These are phyloP conservation scores for Pseudogymnoascus sp. DNA, from an alignment of 2,329 filamentous ascomycete genomes.

Conservation along the genomic window DNA sequence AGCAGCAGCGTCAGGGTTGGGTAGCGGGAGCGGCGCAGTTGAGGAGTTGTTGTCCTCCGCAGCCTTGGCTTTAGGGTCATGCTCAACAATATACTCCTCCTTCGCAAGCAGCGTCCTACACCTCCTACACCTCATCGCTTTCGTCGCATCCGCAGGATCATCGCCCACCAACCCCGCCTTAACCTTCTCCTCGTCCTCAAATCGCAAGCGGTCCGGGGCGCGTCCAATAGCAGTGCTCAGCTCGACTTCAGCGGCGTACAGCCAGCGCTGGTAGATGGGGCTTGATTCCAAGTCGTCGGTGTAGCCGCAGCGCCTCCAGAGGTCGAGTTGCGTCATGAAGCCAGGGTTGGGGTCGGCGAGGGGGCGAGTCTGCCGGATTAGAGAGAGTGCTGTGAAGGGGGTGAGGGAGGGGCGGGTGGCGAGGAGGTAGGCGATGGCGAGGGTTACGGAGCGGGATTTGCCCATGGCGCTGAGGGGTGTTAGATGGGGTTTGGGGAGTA, in stretches of 20 bases:
- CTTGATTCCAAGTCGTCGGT: conserved; percentile 61
- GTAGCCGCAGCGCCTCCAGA: conserved; percentile 84
- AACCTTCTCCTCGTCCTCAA: conserved; percentile 62
- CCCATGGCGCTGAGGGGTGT: conserved; percentile 71
- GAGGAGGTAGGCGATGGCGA: conserved; percentile 79
- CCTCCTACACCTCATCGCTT: conserved; percentile 78
- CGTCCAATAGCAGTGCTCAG: conserved; percentile 65
- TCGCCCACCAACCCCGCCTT: conserved; percentile 15
- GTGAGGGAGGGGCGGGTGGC: conserved; percentile 49
- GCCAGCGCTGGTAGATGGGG: conserved; percentile 73
- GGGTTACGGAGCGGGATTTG: conserved; percentile 83
- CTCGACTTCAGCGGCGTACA: conserved; percentile 59
- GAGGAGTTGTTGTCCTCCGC: conserved; percentile 20
- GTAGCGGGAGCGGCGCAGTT: conserved; percentile 11
- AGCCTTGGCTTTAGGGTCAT: conserved; percentile 33
- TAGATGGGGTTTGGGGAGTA: conserved; percentile 10
- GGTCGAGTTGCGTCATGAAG: conserved; percentile 80
- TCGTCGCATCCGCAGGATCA: conserved; percentile 16
- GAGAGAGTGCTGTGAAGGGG: conserved; percentile 52
- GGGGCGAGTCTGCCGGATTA: conserved; percentile 63
- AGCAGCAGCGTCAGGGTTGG: conserved; percentile 21
- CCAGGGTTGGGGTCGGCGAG: conserved; percentile 84
- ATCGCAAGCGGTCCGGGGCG: conserved; percentile 74
- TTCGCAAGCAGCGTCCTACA: conserved; percentile 49
- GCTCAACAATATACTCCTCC: conserved; percentile 45